A percentile compares a stretch with the other conserved stretches of the same genome.
phyloP scores from a whole-genome alignment of 1,284 basidiomycete species.

The Papiliotrema terrestris region DNA sequence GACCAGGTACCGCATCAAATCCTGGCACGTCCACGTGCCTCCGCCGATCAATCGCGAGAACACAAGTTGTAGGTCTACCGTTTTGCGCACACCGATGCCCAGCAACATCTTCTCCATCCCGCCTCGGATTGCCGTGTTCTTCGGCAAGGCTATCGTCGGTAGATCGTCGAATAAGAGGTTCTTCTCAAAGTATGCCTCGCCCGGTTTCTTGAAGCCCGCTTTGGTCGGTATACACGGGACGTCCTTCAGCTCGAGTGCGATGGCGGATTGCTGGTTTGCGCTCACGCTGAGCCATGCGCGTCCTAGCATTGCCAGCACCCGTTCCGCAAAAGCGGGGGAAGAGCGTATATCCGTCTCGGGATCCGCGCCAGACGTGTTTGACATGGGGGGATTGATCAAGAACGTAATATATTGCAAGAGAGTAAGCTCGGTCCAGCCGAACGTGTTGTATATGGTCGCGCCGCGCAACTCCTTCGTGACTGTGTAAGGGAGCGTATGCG shows the following conservation, averaged over 20 bases:
- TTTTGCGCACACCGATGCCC: slow-evolving; percentile 78
- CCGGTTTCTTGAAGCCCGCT: slow-evolving; percentile 68
- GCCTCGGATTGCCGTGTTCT: slow-evolving; percentile 64
- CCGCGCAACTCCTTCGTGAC: slow-evolving; percentile 65
- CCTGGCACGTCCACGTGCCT: slow-evolving; percentile 45
- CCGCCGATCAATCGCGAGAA: slow-evolving; percentile 60
- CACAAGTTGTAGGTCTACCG: slow-evolving; percentile 86
- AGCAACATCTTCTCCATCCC: slow-evolving; percentile 72
- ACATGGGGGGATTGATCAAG: slow-evolving; percentile 57
- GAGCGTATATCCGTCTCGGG: slow-evolving; percentile 64
- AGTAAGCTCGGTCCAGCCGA: slow-evolving; percentile 79
- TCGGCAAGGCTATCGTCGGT: slow-evolving; percentile 73
- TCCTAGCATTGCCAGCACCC: slow-evolving; percentile 66
- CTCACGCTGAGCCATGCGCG: slow-evolving; percentile 73
- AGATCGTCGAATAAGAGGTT: slow-evolving; percentile 86
- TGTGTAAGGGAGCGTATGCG: slow-evolving; percentile 67
- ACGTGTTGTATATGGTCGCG: slow-evolving; percentile 57
- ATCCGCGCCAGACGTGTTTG: slow-evolving; percentile 46
- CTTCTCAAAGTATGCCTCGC: slow-evolving; percentile 81
- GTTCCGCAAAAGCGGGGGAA: slow-evolving; percentile 76
- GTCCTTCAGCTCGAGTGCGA: slow-evolving; percentile 59
- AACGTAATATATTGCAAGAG: slow-evolving; percentile 73
- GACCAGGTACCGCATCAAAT: slow-evolving; percentile 81
- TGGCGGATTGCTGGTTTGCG: slow-evolving; percentile 58
- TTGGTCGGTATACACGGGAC: slow-evolving; percentile 81